A percentile compares a stretch with the other conserved stretches of the same genome.
Conservation (phyloP, 2,329 filamentous ascomycete species). For the Incumbomyces delicatus region DNA sequence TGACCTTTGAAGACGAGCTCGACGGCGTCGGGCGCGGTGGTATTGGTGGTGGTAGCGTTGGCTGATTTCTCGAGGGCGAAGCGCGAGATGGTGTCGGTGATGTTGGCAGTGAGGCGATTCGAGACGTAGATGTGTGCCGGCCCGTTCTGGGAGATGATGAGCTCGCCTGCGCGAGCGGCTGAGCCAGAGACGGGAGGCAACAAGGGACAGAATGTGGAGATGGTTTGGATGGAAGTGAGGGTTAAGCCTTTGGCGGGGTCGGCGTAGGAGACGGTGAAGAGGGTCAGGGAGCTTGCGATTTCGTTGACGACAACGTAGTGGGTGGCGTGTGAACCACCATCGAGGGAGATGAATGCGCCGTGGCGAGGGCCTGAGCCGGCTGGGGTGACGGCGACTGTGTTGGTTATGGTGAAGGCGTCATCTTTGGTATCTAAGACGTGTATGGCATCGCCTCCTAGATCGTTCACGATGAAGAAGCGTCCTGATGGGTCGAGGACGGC, state of each 20-base stretch:
- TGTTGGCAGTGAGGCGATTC: slow-evolving; percentile 41
- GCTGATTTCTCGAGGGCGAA: slow-evolving; percentile 1
- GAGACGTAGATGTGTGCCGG: slow-evolving; percentile 57
- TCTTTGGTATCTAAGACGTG: slow-evolving; percentile 40
- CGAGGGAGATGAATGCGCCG: slow-evolving; percentile 43
- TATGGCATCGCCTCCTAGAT: slow-evolving; percentile 56
- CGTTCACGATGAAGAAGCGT: slow-evolving; percentile 53
- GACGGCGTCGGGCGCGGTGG: no score
- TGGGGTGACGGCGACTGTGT: slow-evolving; percentile 30
- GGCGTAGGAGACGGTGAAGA: slow-evolving; percentile 40
- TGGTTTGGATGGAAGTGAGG: slow-evolving; percentile 7
- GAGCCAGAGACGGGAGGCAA: slow-evolving; percentile 39
- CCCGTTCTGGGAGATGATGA: slow-evolving; percentile 30
- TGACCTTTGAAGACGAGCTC: not conserved
- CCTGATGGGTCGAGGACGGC: slow-evolving; percentile 57
- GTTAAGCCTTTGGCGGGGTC: slow-evolving; percentile 21
- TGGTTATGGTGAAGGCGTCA: not conserved
- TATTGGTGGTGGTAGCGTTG: not conserved
- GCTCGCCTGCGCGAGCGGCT: slow-evolving; percentile 38
- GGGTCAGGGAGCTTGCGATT: slow-evolving; percentile 43
- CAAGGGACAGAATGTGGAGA: slow-evolving; percentile 31
- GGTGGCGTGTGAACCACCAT: slow-evolving; percentile 28
- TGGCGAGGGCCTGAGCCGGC: slow-evolving; percentile 57
- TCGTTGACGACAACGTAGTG: slow-evolving; percentile 56
- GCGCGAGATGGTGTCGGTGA: slow-evolving; percentile 1